Conservation (phyloP, 768 basidiomycete species). For the Lactifluus pinguis region DNA sequence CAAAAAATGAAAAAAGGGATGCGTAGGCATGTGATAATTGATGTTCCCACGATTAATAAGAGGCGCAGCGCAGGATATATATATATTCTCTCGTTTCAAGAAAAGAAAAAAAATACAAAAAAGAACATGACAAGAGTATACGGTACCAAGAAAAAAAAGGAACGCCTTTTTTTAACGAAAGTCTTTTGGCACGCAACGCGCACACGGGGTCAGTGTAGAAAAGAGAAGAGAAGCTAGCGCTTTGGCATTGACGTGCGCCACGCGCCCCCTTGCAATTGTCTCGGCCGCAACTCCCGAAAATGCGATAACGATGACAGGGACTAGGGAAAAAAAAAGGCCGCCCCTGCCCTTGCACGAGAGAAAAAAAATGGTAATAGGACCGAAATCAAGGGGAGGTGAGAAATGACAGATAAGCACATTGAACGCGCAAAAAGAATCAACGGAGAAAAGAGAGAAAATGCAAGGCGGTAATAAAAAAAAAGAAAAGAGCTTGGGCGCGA, state of each 20-base stretch:
- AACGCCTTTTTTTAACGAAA: background rate
- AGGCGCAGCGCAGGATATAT: background rate
- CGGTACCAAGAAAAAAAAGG: background rate
- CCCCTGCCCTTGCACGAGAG: constrained; percentile 1
- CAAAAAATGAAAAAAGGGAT: no score
- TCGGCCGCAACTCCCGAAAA: background rate
- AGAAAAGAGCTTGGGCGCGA: background rate
- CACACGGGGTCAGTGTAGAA: background rate
- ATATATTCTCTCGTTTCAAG: background rate
- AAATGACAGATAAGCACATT: background rate
- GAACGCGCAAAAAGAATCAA: background rate
- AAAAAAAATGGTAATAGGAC: constrained; percentile 1
- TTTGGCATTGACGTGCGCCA: background rate
- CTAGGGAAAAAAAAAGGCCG: background rate
- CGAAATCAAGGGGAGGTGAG: background rate
- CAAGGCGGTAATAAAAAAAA: constrained; percentile 8
- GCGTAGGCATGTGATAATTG: background rate
- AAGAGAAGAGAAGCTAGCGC: background rate
- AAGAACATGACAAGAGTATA: background rate
- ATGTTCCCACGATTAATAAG: background rate
- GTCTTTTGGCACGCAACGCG: background rate
- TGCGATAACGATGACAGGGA: background rate
- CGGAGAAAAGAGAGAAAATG: background rate
- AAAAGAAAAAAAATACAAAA: background rate
- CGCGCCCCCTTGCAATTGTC: background rate